A percentile compares a stretch with the other conserved stretches of the same genome.
These are phyloP conservation scores for Nyssa sinensis DNA, from an alignment of 148 eudicot species.

Conservation along the genomic window DNA sequence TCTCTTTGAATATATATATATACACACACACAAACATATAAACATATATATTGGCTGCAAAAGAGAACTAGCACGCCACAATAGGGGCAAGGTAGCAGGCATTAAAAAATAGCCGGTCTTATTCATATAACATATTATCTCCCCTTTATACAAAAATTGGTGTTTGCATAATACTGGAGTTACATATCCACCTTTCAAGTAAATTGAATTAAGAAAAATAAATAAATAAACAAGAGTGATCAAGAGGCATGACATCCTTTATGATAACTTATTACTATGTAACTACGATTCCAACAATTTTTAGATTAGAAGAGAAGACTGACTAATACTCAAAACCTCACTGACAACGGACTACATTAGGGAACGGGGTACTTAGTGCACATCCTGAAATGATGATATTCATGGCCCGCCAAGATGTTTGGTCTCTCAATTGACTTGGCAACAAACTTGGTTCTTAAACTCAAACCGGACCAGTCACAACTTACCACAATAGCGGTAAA, in stretches of 20 bases:
- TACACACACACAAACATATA: too few relatives aligned
- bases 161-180: background rate
- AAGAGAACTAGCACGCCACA: background rate
- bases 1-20: too few relatives aligned
- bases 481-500: background rate
- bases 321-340: background rate
- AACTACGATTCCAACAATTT: too few relatives aligned
- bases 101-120: background rate
- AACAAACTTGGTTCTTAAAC: background rate
- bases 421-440: background rate
- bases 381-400: background rate
- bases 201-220: too few relatives aligned
- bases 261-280: too few relatives aligned
- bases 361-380: background rate
- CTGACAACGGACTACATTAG: background rate
- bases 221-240: too few relatives aligned
- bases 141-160: background rate
- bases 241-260: too few relatives aligned
- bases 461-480: background rate
- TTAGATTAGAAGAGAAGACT: too few relatives aligned
- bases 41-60: too few relatives aligned
- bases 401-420: background rate
- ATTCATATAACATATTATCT: background rate
- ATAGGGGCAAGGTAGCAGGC: background rate
- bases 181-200: too few relatives aligned